phyloP scores from a whole-genome alignment of 2,329 filamentous ascomycete genomes.

The Apiospora pterosperma region DNA sequence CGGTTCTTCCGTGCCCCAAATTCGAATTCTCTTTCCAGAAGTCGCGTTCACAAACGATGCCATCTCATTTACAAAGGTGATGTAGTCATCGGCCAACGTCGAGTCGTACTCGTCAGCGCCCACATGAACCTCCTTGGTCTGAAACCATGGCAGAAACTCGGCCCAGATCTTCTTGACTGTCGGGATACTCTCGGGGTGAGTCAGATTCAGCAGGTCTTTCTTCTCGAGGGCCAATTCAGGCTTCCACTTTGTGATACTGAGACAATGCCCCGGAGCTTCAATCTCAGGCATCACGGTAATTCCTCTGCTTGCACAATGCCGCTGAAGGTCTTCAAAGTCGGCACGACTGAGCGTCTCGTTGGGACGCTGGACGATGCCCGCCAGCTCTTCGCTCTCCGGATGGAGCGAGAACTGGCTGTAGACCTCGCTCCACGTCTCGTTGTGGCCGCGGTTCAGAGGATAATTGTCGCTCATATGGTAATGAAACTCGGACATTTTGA shows the following conservation, averaged over 20 bases:
- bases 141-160: slow-evolving; percentile 52
- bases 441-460: slow-evolving; percentile 41
- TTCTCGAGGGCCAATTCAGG: slow-evolving; percentile 44
- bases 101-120: slow-evolving; percentile 52
- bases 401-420: slow-evolving; percentile 41
- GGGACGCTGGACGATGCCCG: slow-evolving; percentile 38
- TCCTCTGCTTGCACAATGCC: slow-evolving; percentile 45
- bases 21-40: slow-evolving; percentile 41
- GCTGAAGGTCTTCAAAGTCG: slow-evolving; percentile 46
- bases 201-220: slow-evolving; percentile 47
- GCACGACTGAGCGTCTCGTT: slow-evolving; percentile 43
- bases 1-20: slow-evolving; percentile 51
- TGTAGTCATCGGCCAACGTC: slow-evolving; percentile 44
- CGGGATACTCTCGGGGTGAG: slow-evolving; percentile 50
- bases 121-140: slow-evolving; percentile 51
- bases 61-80: slow-evolving; percentile 49
- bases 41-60: slow-evolving; percentile 34
- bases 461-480: slow-evolving; percentile 48
- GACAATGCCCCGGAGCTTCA: slow-evolving; percentile 49
- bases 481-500: slow-evolving; percentile 47
- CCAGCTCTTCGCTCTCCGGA: slow-evolving; percentile 30
- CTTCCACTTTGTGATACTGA: slow-evolving; percentile 53
- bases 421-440: slow-evolving; percentile 41
- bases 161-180: slow-evolving; percentile 48
- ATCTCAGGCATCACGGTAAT: slow-evolving; percentile 54